Evolutionary conservation across 352 stramenopile species (phyloP).

Genomic region (Globisporangium takayamanum): DNA sequence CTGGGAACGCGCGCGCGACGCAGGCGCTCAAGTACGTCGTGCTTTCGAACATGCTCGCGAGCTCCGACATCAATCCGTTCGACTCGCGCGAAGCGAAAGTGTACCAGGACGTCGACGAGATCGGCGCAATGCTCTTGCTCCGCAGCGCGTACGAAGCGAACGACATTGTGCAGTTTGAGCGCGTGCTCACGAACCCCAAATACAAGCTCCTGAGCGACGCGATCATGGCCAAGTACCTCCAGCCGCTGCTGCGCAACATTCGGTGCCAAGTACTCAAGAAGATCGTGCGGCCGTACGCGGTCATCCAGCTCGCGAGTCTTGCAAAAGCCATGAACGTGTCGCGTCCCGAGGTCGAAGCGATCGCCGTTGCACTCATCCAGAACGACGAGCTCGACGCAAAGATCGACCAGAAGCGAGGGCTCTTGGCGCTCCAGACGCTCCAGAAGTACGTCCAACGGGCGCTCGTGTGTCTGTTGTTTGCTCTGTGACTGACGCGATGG

Average conservation of each 20-base stretch:
- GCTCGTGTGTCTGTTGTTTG: not conserved
- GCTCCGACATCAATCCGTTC: conserved; percentile 93
- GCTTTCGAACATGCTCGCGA: conserved; percentile 90
- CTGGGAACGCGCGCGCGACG: conserved; percentile 81
- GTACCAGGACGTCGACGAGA: conserved; percentile 77
- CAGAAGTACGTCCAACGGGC: conserved; percentile 30
- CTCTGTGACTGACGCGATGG: not conserved
- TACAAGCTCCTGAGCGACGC: conserved; percentile 90
- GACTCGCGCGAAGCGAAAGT: conserved; percentile 91
- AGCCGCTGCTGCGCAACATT: conserved; percentile 91
- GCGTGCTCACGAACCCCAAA: conserved; percentile 88
- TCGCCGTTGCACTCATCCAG: conserved; percentile 90
- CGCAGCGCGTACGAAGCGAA: conserved; percentile 75
- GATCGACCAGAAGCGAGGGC: conserved; percentile 84
- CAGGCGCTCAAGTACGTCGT: conserved; percentile 92
- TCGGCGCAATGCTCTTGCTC: conserved; percentile 69
- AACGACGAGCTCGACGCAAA: conserved; percentile 83
- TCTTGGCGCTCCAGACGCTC: conserved; percentile 47
- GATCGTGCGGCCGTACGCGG: conserved; percentile 87
- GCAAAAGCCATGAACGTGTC: conserved; percentile 88
- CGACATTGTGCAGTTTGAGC: conserved; percentile 92
- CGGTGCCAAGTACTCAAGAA: conserved; percentile 90
- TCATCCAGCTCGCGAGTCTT: conserved; percentile 86
- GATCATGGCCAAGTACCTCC: conserved; percentile 89
- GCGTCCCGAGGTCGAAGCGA: conserved; percentile 80